These are phyloP conservation scores for Cadophora sp. DNA, from an alignment of 2,329 filamentous ascomycete genomes.

Conservation along the genomic window DNA sequence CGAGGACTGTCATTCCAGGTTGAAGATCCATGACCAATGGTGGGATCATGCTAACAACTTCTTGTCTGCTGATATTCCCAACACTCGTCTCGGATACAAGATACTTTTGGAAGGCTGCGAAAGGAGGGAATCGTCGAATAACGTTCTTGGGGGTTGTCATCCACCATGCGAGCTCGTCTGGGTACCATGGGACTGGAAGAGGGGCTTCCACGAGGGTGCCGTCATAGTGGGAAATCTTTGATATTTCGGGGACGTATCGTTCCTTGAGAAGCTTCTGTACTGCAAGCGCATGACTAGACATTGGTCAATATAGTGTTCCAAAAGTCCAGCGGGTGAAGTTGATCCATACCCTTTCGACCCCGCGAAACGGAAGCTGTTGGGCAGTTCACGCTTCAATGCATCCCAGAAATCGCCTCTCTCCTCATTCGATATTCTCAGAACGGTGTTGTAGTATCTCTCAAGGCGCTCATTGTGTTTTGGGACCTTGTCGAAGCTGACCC, in stretches of 20 bases:
- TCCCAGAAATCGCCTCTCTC: constrained; percentile 87
- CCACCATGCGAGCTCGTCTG: constrained; percentile 92
- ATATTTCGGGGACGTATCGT: constrained; percentile 90
- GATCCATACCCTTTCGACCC: constrained; percentile 83
- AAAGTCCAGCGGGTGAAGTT: constrained; percentile 15
- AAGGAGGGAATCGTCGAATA: constrained; percentile 90
- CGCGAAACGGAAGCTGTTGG: constrained; percentile 97
- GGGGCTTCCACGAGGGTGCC: constrained; percentile 84
- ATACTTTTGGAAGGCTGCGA: constrained; percentile 96
- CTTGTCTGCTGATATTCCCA: constrained; percentile 96
- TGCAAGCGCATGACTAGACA: constrained; percentile 81
- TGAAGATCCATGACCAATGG: constrained; percentile 90
- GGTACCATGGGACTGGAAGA: constrained; percentile 86
- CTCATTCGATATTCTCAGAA: constrained; percentile 76
- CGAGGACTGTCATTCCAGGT: constrained; percentile 90
- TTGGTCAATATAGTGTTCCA: constrained; percentile 19
- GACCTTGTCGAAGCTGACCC: constrained; percentile 61
- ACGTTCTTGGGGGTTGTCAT: constrained; percentile 99
- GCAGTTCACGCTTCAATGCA: constrained; percentile 81
- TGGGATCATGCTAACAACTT: constrained; percentile 99
- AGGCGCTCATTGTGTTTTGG: constrained; percentile 83
- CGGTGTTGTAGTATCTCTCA: constrained; percentile 83
- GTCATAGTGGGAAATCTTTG: constrained; percentile 81
- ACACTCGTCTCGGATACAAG: constrained; percentile 96
- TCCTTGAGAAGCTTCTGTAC: constrained; percentile 89